These are phyloP conservation scores for Akanthomyces dipterigenus DNA, from an alignment of 2,329 filamentous ascomycete genomes.

Conservation along the genomic window DNA sequence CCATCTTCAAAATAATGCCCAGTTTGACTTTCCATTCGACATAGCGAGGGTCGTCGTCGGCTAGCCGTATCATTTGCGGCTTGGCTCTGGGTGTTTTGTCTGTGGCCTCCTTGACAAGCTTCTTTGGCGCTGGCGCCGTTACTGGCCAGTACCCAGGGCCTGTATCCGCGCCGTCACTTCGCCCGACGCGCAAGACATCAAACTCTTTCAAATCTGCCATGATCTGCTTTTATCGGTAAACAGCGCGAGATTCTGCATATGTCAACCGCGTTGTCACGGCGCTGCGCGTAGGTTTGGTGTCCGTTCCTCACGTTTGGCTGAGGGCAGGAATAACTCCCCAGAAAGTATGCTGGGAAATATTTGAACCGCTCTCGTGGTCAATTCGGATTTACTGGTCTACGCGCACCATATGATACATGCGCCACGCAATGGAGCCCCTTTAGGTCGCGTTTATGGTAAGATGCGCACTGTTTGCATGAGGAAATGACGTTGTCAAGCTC, in stretches of 20 bases:
- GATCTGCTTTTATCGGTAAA: not conserved
- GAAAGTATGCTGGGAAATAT: not conserved
- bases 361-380: not conserved
- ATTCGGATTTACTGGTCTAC: conserved; percentile 1
- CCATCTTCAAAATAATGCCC: conserved; percentile 39
- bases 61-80: conserved; percentile 36
- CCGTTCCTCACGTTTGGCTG: not conserved
- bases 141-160: conserved; percentile 39
- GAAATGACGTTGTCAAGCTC: not conserved
- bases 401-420: not conserved
- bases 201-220: conserved; percentile 34
- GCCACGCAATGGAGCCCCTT: not conserved
- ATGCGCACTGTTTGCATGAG: not conserved
- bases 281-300: not conserved
- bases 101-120: conserved; percentile 28
- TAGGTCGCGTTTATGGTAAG: conserved; percentile 3
- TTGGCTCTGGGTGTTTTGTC: conserved; percentile 34
- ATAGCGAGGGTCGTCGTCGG: conserved; percentile 37
- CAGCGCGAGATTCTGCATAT: not conserved
- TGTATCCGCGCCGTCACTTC: conserved; percentile 40
- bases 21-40: conserved; percentile 40
- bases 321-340: not conserved
- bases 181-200: conserved; percentile 34
- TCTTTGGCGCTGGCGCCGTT: conserved; percentile 26
- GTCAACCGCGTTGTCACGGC: not conserved